Evolutionary conservation across 495 filamentous ascomycete species (phyloP).

Genomic region (Choiromyces venosus): DNA sequence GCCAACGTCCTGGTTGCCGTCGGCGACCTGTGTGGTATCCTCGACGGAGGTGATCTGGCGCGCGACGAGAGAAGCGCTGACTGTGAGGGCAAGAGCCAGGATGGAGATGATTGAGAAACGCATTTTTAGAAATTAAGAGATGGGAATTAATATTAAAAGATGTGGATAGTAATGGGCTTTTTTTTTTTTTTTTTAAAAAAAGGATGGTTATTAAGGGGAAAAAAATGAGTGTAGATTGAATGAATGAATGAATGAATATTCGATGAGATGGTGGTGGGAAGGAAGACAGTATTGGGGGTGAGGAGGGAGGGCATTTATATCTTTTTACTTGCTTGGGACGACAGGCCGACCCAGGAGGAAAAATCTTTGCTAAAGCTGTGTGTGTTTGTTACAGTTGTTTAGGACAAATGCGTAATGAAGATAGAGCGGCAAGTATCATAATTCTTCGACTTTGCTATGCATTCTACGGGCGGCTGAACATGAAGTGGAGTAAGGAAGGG

Average conservation of each 20-base stretch:
- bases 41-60: constrained; percentile 12
- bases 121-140: no score
- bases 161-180: no score
- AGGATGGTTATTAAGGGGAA: background rate
- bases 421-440: no score
- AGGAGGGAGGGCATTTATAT: background rate
- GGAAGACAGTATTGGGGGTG: background rate
- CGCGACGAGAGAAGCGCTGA: constrained; percentile 13
- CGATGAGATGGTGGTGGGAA: background rate
- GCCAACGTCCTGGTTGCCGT: constrained; percentile 34
- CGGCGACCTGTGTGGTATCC: constrained; percentile 13
- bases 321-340: background rate
- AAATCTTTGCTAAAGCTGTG: background rate
- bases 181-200: no score
- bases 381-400: no score
- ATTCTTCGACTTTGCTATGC: background rate
- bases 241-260: constrained; percentile 7
- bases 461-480: background rate
- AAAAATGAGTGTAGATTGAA: background rate
- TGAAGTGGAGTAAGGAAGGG: background rate
- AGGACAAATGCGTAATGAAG: no score
- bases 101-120: constrained; percentile 13
- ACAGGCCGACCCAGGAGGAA: background rate
- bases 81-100: constrained; percentile 18
- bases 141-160: no score